Base-by-base conservation (phyloP, 495 filamentous ascomycete species). In the Aspergillus coremiiformis region DNA sequence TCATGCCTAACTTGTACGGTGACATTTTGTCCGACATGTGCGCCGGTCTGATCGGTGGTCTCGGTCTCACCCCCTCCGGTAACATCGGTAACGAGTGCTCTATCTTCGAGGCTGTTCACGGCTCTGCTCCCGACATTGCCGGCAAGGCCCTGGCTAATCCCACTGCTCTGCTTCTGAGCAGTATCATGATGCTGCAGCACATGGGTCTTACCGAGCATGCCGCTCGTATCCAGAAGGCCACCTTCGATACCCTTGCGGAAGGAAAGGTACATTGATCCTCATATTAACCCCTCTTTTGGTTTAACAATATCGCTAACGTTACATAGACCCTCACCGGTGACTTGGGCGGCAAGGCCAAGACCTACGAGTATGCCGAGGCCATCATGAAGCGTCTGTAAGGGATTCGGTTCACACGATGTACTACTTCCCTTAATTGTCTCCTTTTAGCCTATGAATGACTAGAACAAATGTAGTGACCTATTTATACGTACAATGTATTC, bases 11-110 rank as follows among this genome's bases (percentile, higher is more conserved):
- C 77, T 77, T 98, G 58, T 97, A 98, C 76, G 93, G 93, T 71
- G 93, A 98, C 71, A 98, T 98, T 80, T 82, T 98, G 55, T 97
- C 93, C 61, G 93, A 98, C 72, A 94, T 98, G 89, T 97, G 93
- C 74, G 93, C 93, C 61, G 93, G 94, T 75, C 79, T 98, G 53
- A 98, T 97, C 61, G 93, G 93, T 66, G 94, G 93, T 71, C 85
- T 98, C 53, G 93, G 93, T 66, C 81, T 98, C 30, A 97, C 93
- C 44, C 93, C 93, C 52, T 96, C 90, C 30, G 94, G 91, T 60
- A 98, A 98, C 79, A 97, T 98, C 65, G 94, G 93, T 67, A 89
- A 96, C 72, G 88, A 96, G 77, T 96, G 90, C 81, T 93, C 89
- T 61, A 98, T 98, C 75, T 98, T 98, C 80, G 93, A 98, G 78